These are phyloP conservation scores for Lodderomyces margitis DNA, from an alignment of 1,139 yeast species.

Conservation along the genomic window DNA sequence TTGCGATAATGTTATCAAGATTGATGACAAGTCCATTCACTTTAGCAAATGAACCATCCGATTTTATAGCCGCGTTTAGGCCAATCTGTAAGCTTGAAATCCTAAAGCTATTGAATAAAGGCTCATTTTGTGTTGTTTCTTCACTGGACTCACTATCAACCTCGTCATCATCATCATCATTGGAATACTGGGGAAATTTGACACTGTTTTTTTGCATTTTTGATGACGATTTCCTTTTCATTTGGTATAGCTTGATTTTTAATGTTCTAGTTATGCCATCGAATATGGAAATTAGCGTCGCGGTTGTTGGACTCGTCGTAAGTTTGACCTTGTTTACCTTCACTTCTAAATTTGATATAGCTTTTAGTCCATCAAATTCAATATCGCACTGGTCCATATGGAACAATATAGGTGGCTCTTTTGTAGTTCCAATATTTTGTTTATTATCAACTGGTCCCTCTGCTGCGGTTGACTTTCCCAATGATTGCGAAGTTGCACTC, in stretches of 20 bases:
- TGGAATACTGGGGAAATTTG: conserved; percentile 32
- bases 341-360: conserved; percentile 46
- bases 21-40: conserved; percentile 26
- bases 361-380: conserved; percentile 52
- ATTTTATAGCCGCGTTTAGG: conserved; percentile 43
- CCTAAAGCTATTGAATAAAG: conserved; percentile 32
- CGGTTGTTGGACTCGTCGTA: conserved; percentile 39
- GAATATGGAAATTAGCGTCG: conserved; percentile 32
- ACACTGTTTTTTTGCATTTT: conserved; percentile 6
- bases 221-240: conserved; percentile 17
- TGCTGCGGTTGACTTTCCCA: conserved; percentile 20
- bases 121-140: conserved; percentile 14
- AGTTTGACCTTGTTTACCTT: conserved; percentile 45
- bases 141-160: conserved; percentile 14
- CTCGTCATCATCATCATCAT: conserved; percentile 17
- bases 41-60: conserved; percentile 39
- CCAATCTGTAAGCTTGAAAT: conserved; percentile 36
- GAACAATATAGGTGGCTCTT: conserved; percentile 21
- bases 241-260: conserved; percentile 32
- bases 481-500: conserved; percentile 67
- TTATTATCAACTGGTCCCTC: conserved; percentile 12
- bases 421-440: conserved; percentile 4
- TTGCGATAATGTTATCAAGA: conserved; percentile 33
- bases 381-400: conserved; percentile 37
- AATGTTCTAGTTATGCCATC: conserved; percentile 32